Conservation (phyloP, 2,329 filamentous ascomycete genomes). For the Epicoccum sorghinum region DNA sequence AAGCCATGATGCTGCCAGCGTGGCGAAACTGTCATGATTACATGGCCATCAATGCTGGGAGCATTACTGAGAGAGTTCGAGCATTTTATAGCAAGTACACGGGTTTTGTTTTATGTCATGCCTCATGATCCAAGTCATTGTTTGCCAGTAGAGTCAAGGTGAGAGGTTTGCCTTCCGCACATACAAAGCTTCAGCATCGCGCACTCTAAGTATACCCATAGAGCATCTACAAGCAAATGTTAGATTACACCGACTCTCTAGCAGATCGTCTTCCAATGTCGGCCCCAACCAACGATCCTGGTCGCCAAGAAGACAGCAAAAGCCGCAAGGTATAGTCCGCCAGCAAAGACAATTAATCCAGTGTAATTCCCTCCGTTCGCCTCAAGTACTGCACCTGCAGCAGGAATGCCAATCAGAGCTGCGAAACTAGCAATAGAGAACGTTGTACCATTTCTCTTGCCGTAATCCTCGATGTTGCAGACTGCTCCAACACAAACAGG, state of each 20-base stretch:
- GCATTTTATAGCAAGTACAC: too few relatives aligned
- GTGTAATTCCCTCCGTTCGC: slow-evolving; percentile 21
- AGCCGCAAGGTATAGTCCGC: slow-evolving; percentile 24
- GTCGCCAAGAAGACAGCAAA: slow-evolving; percentile 22
- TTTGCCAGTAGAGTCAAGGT: too few relatives aligned
- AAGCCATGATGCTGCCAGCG: too few relatives aligned
- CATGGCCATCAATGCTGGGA: too few relatives aligned
- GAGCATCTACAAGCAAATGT: too few relatives aligned
- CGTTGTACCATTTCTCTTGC: slow-evolving; percentile 67
- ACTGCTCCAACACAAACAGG: slow-evolving; percentile 73
- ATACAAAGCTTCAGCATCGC: too few relatives aligned
- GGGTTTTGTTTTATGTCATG: too few relatives aligned
- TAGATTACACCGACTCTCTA: background rate
- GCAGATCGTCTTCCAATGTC: slow-evolving; percentile 16
- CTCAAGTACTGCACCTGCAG: slow-evolving; percentile 58
- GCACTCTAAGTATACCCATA: too few relatives aligned
- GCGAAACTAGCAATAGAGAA: slow-evolving; percentile 68
- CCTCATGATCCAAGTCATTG: too few relatives aligned
- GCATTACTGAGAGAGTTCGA: too few relatives aligned
- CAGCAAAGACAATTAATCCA: slow-evolving; percentile 29
- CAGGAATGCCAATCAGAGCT: slow-evolving; percentile 69
- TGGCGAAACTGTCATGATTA: too few relatives aligned
- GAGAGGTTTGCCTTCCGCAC: too few relatives aligned
- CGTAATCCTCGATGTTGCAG: slow-evolving; percentile 71
- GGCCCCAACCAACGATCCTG: slow-evolving; percentile 22